A percentile compares a stretch with the other conserved stretches of the same genome.
These are phyloP conservation scores for Plantago ovata DNA, from an alignment of 257 asterid species.

Conservation along the genomic window DNA sequence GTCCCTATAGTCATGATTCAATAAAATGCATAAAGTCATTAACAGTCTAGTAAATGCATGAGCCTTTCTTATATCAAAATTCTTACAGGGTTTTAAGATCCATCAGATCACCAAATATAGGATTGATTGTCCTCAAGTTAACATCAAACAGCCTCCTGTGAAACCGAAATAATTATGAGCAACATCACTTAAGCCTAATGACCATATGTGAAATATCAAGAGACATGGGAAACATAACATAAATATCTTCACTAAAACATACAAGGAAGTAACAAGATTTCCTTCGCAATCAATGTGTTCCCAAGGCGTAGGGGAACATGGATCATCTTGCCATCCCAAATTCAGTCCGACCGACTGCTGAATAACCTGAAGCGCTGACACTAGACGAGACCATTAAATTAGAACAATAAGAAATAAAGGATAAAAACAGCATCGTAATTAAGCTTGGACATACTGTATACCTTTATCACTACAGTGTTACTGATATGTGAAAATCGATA, in stretches of 20 bases:
- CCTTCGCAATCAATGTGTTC: slow-evolving; percentile 79
- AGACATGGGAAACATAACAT: neutral
- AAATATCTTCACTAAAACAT: slow-evolving; percentile 17
- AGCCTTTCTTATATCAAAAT: neutral
- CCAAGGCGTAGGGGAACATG: slow-evolving; percentile 88
- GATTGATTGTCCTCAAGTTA: slow-evolving; percentile 78
- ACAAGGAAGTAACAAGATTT: slow-evolving; percentile 80
- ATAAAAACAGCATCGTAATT: neutral
- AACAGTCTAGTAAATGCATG: slow-evolving; percentile 11
- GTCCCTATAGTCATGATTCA: slow-evolving; percentile 46
- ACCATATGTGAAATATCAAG: too few species aligned
- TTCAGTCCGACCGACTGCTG: slow-evolving; percentile 67
- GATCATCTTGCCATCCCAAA: slow-evolving; percentile 89
- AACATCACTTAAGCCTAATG: neutral
- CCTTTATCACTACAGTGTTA: neutral
- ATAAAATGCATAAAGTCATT: neutral
- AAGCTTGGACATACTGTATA: too few species aligned
- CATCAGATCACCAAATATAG: slow-evolving; percentile 72
- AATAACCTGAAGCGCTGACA: slow-evolving; percentile 89
- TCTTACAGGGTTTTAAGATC: slow-evolving; percentile 84
- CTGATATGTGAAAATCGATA: slow-evolving; percentile 17
- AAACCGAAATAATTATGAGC: slow-evolving; percentile 6
- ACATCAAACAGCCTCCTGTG: slow-evolving; percentile 64
- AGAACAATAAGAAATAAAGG: neutral
- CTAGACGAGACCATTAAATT: slow-evolving; percentile 20